phyloP scores from a whole-genome alignment of 805 yeast species.

The Groenewaldozyma tartarivorans region DNA sequence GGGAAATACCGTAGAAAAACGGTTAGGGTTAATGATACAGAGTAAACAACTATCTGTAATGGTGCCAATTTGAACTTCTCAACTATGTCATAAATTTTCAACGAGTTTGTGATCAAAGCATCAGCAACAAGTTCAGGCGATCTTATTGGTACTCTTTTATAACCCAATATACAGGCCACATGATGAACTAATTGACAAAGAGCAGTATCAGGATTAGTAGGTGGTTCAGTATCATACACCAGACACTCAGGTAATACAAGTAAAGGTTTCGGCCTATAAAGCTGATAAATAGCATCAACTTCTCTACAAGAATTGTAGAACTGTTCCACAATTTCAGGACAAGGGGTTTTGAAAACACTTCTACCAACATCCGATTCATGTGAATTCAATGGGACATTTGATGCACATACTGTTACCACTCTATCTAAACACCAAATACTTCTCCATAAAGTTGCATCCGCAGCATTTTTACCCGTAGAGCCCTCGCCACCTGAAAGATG shows the following conservation, averaged over 20 bases:
- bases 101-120: conserved; percentile 12
- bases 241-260: background rate
- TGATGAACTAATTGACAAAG: conserved; percentile 16
- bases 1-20: conserved; percentile 23
- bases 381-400: conserved; percentile 28
- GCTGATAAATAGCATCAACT: conserved; percentile 27
- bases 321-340: conserved; percentile 19
- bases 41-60: conserved; percentile 24
- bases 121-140: conserved; percentile 3
- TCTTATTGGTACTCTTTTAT: conserved; percentile 12
- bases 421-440: conserved; percentile 30
- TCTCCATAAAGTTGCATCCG: conserved; percentile 26
- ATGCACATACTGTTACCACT: conserved; percentile 25
- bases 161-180: conserved; percentile 20
- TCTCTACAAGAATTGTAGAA: conserved; percentile 17
- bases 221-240: background rate
- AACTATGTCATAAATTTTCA: conserved; percentile 11
- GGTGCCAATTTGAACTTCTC: conserved; percentile 19
- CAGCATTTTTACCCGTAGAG: background rate
- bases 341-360: conserved; percentile 15
- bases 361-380: conserved; percentile 27
- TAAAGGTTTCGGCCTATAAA: conserved; percentile 26
- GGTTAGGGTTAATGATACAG: conserved; percentile 24
- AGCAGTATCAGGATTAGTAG: background rate
- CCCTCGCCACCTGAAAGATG: conserved; percentile 18